phyloP scores from a whole-genome alignment of 2,329 filamentous ascomycete genomes.

The Cyphellophora europaea region DNA sequence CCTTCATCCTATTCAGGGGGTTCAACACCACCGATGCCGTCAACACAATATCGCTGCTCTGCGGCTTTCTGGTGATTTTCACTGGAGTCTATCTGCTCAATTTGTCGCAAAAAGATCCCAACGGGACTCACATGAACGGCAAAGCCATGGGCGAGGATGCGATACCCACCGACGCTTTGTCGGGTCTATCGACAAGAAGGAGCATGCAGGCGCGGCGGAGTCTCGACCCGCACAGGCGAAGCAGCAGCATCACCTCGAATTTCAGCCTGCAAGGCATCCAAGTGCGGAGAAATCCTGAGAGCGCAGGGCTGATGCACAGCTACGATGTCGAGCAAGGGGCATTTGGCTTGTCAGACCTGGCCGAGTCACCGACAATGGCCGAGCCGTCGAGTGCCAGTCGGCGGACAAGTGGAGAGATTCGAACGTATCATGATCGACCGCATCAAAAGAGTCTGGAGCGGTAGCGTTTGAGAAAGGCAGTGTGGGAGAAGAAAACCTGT shows the following conservation, averaged over 20 bases:
- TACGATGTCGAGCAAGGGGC: constrained; percentile 78
- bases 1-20: constrained; percentile 89
- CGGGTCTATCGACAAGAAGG: constrained; percentile 77
- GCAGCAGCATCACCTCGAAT: constrained; percentile 39
- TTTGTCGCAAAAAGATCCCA: constrained; percentile 83
- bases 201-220: constrained; percentile 81
- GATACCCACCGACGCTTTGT: constrained; percentile 84
- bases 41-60: constrained; percentile 84
- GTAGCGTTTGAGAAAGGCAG: constrained; percentile 4
- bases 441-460: constrained; percentile 13
- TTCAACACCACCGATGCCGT: constrained; percentile 92
- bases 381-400: constrained; percentile 12
- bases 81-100: constrained; percentile 93
- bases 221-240: constrained; percentile 46
- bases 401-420: constrained; percentile 7
- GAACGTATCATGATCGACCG: constrained; percentile 11
- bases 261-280: constrained; percentile 45
- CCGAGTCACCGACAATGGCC: constrained; percentile 49
- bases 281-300: constrained; percentile 34
- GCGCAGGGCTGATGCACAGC: constrained; percentile 72
- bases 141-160: constrained; percentile 55
- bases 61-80: constrained; percentile 90
- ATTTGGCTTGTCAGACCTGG: constrained; percentile 69
- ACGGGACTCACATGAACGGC: constrained; percentile 60
- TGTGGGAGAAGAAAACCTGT: neutral